These are phyloP conservation scores for Prunus fruticosa DNA, from an alignment of 306 rosid genomes.

Conservation along the genomic window DNA sequence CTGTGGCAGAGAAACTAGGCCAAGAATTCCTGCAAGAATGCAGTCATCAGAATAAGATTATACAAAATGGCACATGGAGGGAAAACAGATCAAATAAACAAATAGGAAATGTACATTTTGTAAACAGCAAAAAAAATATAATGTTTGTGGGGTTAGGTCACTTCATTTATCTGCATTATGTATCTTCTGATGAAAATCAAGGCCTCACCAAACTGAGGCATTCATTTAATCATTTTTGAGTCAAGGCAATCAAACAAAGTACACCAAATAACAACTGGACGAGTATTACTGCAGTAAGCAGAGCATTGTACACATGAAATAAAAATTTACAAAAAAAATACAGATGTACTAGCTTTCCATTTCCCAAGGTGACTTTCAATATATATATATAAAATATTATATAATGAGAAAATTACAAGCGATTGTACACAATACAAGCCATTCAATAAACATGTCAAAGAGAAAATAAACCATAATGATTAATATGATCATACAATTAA, in stretches of 20 bases:
- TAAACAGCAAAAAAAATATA: not conserved
- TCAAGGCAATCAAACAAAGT: too few species aligned
- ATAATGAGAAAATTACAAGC: not conserved
- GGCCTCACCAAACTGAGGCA: not conserved
- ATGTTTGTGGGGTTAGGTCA: not conserved
- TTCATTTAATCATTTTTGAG: not conserved
- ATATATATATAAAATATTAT: too few species aligned
- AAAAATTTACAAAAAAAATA: too few species aligned
- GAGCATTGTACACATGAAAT: not conserved
- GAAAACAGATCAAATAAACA: not conserved
- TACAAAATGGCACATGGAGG: slow-evolving; percentile 5
- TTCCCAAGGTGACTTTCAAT: not conserved
- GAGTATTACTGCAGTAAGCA: not conserved
- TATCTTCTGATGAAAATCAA: not conserved
- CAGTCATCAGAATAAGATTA: not conserved
- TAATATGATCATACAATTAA: not conserved
- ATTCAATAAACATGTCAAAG: not conserved
- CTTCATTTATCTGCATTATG: not conserved
- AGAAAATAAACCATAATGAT: not conserved
- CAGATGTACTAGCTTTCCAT: not conserved
- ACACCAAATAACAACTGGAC: too few species aligned
- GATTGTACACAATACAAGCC: not conserved
- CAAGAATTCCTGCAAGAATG: slow-evolving; percentile 55
- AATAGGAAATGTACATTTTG: not conserved
- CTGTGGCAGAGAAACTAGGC: slow-evolving; percentile 57